A percentile compares a stretch with the other conserved stretches of the same genome.
phyloP scores from a whole-genome alignment of 1,284 basidiomycete genomes.

The Naganishia liquefaciens region DNA sequence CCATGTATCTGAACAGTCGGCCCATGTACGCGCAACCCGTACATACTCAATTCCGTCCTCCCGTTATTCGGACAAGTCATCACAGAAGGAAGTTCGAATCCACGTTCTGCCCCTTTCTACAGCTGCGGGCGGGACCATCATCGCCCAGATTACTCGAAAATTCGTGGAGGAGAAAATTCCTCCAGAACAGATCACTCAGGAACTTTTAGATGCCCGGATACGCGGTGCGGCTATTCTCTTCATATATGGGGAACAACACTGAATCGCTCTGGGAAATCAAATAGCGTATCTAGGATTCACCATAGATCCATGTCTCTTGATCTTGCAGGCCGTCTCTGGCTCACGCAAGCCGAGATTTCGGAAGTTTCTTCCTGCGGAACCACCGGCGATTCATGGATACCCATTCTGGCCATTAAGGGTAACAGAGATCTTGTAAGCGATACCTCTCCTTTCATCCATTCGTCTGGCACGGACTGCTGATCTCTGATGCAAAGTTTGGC shows the following conservation, averaged over 20 bases:
- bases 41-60: background rate
- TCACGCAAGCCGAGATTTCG: slow-evolving; percentile 25
- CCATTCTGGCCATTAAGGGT: slow-evolving; percentile 46
- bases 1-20: no score
- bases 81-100: background rate
- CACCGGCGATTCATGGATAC: slow-evolving; percentile 46
- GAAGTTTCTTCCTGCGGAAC: slow-evolving; percentile 39
- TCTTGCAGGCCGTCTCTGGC: slow-evolving; percentile 39
- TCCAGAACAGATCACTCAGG: slow-evolving; percentile 30
- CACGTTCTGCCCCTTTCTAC: slow-evolving; percentile 4
- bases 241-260: background rate
- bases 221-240: slow-evolving; percentile 27
- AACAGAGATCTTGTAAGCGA: slow-evolving; percentile 43
- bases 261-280: background rate
- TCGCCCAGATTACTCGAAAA: slow-evolving; percentile 30
- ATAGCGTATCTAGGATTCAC: slow-evolving; percentile 33
- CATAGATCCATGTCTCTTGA: slow-evolving; percentile 41
- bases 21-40: background rate
- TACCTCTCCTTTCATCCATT: background rate
- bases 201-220: slow-evolving; percentile 33
- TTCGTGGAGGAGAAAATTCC: slow-evolving; percentile 28
- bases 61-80: no score
- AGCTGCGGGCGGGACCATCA: slow-evolving; percentile 9
- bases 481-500: background rate
- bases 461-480: background rate